phyloP scores from a whole-genome alignment of 192 early-diverging fungal species.

The Coemansia asiatica region DNA sequence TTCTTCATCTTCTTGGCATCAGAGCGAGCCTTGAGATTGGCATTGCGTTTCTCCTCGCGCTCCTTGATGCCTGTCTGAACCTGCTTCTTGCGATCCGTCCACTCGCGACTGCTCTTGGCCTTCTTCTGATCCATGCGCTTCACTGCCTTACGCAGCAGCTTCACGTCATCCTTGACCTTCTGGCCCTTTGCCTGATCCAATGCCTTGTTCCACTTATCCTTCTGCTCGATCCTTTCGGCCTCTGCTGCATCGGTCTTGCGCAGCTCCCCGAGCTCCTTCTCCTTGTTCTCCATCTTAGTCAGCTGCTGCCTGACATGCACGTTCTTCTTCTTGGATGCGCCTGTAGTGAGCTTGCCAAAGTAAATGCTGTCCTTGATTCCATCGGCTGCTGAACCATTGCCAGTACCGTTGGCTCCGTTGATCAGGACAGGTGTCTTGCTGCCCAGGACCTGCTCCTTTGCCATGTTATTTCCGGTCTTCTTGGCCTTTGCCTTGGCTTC shows the following conservation, averaged over 20 bases:
- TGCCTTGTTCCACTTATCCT: conserved; percentile 79
- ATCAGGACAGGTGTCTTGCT: conserved; percentile 24
- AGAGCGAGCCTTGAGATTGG: conserved; percentile 79
- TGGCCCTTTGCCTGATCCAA: conserved; percentile 80
- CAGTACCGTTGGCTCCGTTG: conserved; percentile 4
- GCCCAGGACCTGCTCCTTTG: conserved; percentile 31
- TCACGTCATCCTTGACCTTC: conserved; percentile 89
- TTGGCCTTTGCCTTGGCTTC: conserved; percentile 44
- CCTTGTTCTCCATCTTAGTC: conserved; percentile 71
- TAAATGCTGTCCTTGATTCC: conserved; percentile 38
- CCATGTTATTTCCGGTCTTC: conserved; percentile 15
- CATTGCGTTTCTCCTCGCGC: conserved; percentile 74
- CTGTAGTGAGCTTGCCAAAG: conserved; percentile 47
- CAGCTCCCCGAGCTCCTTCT: conserved; percentile 74
- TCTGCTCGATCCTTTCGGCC: conserved; percentile 70
- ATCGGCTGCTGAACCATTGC: conserved; percentile 1
- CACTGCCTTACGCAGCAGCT: conserved; percentile 87
- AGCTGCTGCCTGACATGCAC: conserved; percentile 58
- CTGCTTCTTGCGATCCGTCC: conserved; percentile 74
- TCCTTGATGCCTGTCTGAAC: conserved; percentile 65
- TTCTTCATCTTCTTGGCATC: conserved; percentile 77
- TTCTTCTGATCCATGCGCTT: conserved; percentile 82
- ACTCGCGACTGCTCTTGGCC: conserved; percentile 79
- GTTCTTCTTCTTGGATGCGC: conserved; percentile 49
- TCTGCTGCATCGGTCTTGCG: conserved; percentile 62